Evolutionary conservation across 768 basidiomycete genomes (phyloP).

Genomic region (Sistotremastrum niveocremeum): DNA sequence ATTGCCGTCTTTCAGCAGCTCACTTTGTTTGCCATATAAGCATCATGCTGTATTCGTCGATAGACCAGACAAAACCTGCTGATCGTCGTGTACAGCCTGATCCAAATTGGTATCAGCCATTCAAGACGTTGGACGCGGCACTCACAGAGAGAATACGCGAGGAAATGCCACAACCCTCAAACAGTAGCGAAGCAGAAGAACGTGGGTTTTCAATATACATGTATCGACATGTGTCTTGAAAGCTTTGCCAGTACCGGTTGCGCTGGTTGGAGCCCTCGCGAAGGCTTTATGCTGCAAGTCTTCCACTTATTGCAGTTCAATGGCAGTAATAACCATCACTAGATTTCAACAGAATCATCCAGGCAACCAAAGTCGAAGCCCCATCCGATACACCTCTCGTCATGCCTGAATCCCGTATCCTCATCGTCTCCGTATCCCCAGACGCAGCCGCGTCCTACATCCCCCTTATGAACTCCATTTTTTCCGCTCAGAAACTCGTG

Average conservation of each 20-base stretch:
- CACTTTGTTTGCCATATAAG: constrained; percentile 23
- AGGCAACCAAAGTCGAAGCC: constrained; percentile 15
- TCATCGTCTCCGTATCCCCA: constrained; percentile 84
- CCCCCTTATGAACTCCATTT: constrained; percentile 98
- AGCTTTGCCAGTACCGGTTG: constrained; percentile 35
- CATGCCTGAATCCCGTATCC: constrained; percentile 42
- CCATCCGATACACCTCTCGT: constrained; percentile 12
- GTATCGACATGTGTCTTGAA: constrained; percentile 8
- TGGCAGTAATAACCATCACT: constrained; percentile 27
- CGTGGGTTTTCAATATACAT: constrained; percentile 18
- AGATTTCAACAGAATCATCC: constrained; percentile 54
- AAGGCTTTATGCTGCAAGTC: constrained; percentile 82
- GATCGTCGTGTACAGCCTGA: constrained; percentile 33
- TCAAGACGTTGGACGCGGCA: constrained; percentile 59
- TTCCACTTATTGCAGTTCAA: constrained; percentile 9
- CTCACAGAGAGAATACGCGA: constrained; percentile 47
- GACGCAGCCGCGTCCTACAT: constrained; percentile 87
- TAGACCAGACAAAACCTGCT: constrained; percentile 22
- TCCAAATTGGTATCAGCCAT: constrained; percentile 74
- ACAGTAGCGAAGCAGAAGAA: constrained; percentile 34
- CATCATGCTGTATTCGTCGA: constrained; percentile 64
- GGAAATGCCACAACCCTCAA: constrained; percentile 39
- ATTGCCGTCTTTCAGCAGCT: not conserved
- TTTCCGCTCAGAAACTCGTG: constrained; percentile 95
- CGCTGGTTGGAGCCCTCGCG: constrained; percentile 78